A percentile compares a stretch with the other conserved stretches of the same genome.
Evolutionary conservation across 2,329 filamentous ascomycete species (phyloP).

Genomic region (Colletotrichum destructivum): DNA sequence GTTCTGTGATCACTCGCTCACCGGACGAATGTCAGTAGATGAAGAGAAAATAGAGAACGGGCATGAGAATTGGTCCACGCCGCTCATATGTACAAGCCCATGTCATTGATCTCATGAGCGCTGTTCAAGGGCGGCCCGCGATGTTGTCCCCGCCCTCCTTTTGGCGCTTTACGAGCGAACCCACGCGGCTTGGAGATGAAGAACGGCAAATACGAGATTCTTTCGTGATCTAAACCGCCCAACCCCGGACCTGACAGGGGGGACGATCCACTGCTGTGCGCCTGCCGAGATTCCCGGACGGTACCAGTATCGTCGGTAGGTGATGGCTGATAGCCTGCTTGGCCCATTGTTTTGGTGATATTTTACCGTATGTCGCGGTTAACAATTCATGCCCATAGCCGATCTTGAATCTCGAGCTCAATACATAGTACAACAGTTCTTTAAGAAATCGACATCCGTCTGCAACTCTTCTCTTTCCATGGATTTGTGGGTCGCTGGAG

Average conservation of each 20-base stretch:
- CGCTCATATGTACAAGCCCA: constrained; percentile 4
- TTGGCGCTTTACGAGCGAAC: background rate
- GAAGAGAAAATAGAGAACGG: background rate
- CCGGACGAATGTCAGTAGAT: constrained; percentile 4
- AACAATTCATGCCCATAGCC: no score
- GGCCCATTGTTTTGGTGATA: no score
- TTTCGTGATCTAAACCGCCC: constrained; percentile 21
- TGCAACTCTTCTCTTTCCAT: no score
- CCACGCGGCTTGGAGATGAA: constrained; percentile 29
- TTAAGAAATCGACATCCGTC: no score
- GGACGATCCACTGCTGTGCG: constrained; percentile 8
- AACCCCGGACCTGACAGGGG: constrained; percentile 27
- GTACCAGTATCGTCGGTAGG: no score
- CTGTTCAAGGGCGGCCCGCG: background rate
- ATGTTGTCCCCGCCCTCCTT: background rate
- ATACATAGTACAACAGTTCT: no score
- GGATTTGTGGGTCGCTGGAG: no score
- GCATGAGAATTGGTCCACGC: background rate
- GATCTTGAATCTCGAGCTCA: no score
- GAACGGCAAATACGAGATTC: constrained; percentile 37
- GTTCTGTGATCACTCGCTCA: constrained; percentile 24
- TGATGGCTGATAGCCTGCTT: no score
- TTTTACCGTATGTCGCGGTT: no score
- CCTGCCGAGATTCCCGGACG: no score
- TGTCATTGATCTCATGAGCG: background rate